These are phyloP conservation scores for Xylariaceae sp. DNA, from an alignment of 2,329 filamentous ascomycete genomes.

Conservation along the genomic window DNA sequence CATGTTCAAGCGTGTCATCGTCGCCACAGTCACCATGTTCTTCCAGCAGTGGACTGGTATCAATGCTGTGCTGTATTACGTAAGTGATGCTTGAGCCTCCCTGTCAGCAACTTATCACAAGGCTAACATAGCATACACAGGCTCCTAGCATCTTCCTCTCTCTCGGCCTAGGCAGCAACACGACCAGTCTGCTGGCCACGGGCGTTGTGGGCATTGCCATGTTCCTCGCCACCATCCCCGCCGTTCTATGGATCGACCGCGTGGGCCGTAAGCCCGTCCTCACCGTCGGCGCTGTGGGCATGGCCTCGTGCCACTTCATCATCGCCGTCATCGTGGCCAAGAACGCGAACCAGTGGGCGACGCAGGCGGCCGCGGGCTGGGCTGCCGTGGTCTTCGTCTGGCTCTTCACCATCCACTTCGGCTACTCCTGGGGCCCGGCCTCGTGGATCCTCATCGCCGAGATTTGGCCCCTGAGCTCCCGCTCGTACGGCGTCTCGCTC, in stretches of 20 bases:
- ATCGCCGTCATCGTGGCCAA: constrained; percentile 64
- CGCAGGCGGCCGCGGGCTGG: constrained; percentile 61
- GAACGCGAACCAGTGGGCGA: constrained; percentile 53
- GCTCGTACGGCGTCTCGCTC: constrained; percentile 65
- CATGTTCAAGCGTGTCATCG: constrained; percentile 61
- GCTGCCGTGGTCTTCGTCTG: constrained; percentile 63
- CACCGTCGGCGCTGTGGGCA: constrained; percentile 60
- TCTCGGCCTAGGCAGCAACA: constrained; percentile 51
- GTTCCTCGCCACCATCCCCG: constrained; percentile 62
- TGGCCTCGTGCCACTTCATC: constrained; percentile 66
- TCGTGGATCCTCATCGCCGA: constrained; percentile 71
- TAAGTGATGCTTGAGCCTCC: too few relatives aligned
- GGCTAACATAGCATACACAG: constrained; percentile 40
- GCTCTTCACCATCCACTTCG: constrained; percentile 71
- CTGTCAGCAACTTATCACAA: too few relatives aligned
- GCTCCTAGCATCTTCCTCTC: constrained; percentile 64
- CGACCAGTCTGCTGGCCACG: constrained; percentile 57
- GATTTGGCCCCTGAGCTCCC: constrained; percentile 65
- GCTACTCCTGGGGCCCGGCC: constrained; percentile 69
- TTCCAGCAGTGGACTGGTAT: constrained; percentile 51
- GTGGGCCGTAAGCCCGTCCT: constrained; percentile 59
- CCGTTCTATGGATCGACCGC: constrained; percentile 61
- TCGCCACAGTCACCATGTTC: constrained; percentile 59
- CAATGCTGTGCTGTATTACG: constrained; percentile 51
- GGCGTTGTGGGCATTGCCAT: constrained; percentile 67